Conservation (phyloP, 208 protist species). For the Leishmania aethiopica region DNA sequence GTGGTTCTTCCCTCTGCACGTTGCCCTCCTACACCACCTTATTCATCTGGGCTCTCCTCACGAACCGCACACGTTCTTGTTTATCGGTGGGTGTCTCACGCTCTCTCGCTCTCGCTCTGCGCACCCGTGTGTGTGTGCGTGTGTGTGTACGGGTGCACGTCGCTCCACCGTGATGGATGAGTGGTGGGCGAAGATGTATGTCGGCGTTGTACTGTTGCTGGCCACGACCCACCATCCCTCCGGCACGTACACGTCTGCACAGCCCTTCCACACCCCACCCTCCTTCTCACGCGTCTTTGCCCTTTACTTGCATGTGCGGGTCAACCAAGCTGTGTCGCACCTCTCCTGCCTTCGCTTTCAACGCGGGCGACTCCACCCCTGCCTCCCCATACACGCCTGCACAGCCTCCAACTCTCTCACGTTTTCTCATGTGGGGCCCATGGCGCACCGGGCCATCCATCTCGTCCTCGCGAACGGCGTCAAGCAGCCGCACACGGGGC, state of each 20-base stretch:
- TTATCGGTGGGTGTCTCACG: no score
- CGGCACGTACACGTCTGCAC: no score
- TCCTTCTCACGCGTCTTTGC: not conserved
- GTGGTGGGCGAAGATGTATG: no score
- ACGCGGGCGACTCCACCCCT: not conserved
- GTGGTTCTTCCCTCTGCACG: no score
- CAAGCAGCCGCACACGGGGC: not conserved
- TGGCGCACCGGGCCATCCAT: constrained; percentile 1
- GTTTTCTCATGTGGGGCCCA: constrained; percentile 4
- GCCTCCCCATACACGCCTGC: not conserved
- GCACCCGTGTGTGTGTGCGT: not conserved
- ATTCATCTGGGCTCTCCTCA: no score
- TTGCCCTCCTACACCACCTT: no score
- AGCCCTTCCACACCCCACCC: not conserved
- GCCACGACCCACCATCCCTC: no score
- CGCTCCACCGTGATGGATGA: no score
- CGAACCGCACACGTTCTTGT: no score
- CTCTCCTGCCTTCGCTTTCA: not conserved
- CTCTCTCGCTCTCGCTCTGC: not conserved
- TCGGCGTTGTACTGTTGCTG: no score
- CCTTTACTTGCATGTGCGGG: not conserved
- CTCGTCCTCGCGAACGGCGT: not conserved
- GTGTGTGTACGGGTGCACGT: constrained; percentile 4
- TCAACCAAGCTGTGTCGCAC: not conserved
- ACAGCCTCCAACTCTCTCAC: constrained; percentile 5